phyloP scores from a whole-genome alignment of 129 eudicot genomes.

The Escallonia rubra region DNA sequence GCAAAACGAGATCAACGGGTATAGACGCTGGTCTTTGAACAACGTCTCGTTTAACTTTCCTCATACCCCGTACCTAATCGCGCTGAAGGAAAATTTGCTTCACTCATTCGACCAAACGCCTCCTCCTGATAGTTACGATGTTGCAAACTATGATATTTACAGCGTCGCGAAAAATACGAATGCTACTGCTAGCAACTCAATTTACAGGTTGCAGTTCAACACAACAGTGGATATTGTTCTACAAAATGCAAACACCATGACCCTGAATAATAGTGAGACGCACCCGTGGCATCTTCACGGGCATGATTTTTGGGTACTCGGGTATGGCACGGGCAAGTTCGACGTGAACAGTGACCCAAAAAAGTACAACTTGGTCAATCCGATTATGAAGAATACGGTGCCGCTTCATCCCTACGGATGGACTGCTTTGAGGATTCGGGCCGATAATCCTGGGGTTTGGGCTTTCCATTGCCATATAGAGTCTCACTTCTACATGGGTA shows the following conservation, averaged over 20 bases:
- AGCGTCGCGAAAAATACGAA: slow-evolving; percentile 24
- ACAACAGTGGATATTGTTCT: slow-evolving; percentile 64
- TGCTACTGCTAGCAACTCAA: slow-evolving; percentile 44
- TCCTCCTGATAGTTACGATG: slow-evolving; percentile 52
- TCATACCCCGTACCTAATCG: slow-evolving; percentile 65
- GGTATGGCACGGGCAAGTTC: slow-evolving; percentile 78
- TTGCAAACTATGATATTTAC: slow-evolving; percentile 52
- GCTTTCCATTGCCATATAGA: slow-evolving; percentile 94
- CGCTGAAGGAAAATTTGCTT: slow-evolving; percentile 48
- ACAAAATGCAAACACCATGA: slow-evolving; percentile 71
- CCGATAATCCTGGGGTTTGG: slow-evolving; percentile 94
- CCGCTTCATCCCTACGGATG: slow-evolving; percentile 73
- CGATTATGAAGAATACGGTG: slow-evolving; percentile 82
- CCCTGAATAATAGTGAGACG: slow-evolving; percentile 47
- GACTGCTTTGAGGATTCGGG: slow-evolving; percentile 84
- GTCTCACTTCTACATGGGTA: slow-evolving; percentile 80
- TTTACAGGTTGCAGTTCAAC: slow-evolving; percentile 54
- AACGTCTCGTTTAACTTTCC: slow-evolving; percentile 68
- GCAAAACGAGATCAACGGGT: slow-evolving; percentile 52
- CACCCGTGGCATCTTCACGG: slow-evolving; percentile 98
- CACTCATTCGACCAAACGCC: slow-evolving; percentile 48
- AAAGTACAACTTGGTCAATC: slow-evolving; percentile 59
- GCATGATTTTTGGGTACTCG: slow-evolving; percentile 94
- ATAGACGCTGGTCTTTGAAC: slow-evolving; percentile 63
- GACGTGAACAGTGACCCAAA: slow-evolving; percentile 37